Percentiles rank a stretch among this genome's conserved stretches.
Conservation (phyloP, 495 filamentous ascomycete species). For the Xylaria nigripes region DNA sequence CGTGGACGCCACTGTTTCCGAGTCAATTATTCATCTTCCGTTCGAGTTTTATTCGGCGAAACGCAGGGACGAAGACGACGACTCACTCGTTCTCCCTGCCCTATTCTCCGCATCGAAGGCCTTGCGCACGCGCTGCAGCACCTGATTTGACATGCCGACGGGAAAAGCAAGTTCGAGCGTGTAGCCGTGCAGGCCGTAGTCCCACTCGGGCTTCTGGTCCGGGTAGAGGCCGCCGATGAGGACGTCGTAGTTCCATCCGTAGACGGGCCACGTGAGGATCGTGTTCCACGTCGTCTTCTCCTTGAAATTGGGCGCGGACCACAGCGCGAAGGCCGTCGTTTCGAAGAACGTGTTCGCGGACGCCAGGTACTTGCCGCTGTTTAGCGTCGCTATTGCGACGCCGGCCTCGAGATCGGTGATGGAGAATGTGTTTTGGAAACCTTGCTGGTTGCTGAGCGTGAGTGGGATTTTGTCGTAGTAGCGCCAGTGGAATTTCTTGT, state of each 20-base stretch:
- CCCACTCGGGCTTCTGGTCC: conserved; percentile 42
- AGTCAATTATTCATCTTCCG: no score
- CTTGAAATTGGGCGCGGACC: conserved; percentile 42
- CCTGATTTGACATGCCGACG: conserved; percentile 36
- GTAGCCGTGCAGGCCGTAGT: conserved; percentile 35
- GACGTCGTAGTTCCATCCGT: conserved; percentile 46
- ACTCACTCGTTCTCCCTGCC: conserved; percentile 26
- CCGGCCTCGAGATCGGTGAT: conserved; percentile 35
- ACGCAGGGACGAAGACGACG: background rate
- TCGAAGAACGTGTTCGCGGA: conserved; percentile 44
- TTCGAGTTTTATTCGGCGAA: no score
- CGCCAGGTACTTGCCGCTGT: conserved; percentile 39
- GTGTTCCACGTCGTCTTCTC: conserved; percentile 39
- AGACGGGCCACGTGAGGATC: conserved; percentile 38
- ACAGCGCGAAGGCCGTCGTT: conserved; percentile 37
- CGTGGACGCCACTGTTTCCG: conserved; percentile 34
- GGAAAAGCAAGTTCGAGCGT: conserved; percentile 46
- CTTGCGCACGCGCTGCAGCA: conserved; percentile 39
- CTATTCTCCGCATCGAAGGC: conserved; percentile 38
- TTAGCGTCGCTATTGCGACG: conserved; percentile 34
- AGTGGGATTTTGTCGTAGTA: conserved; percentile 40
- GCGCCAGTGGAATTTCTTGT: conserved; percentile 41
- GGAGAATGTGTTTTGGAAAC: conserved; percentile 46
- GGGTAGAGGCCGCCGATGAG: conserved; percentile 43
- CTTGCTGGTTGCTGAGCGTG: conserved; percentile 33